Evolutionary conservation across 2,329 filamentous ascomycete genomes (phyloP), one percentile per base, ranked within the genome.

Genomic region (Curvularia sp.): DNA sequence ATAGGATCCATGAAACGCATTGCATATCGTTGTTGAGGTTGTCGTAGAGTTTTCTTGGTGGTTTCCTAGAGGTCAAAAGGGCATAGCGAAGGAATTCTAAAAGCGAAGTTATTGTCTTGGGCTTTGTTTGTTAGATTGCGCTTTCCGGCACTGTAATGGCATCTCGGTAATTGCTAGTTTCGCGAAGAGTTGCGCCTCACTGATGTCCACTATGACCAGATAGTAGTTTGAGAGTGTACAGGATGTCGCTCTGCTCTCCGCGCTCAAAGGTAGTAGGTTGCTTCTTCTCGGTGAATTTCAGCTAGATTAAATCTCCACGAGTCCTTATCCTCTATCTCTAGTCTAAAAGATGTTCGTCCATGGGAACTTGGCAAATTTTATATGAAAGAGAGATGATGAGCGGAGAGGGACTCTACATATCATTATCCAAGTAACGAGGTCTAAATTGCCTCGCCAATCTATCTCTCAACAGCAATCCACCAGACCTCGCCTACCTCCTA

Each of bases 61-160:
- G 31, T 52, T 38, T 52, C 30, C 57, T 52, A 59, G 48, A 38
- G 28, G 53, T 47, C 30, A 22, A 22, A 4, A n/a, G n/a, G 33
- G 53, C 46, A 28, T 28, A 42, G 49, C 12, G 41, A 22, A 24
- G 22, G 20, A 41, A 49, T 31, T 20, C 7, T 4, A 49, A 38
- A 57, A 43, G 35, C 3, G 18, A 54, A 31, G 35, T 4, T 43
- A 28, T 20, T 46, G 15, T 33, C 4, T 13, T 24, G 5, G 0
- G 22, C 18, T 22, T 9, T 9, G 9, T 4, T 31, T 12, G 5
- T 3, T 30, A 38, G 18, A 31, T 22, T 8, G 7, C 2, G 44
- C 22, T 33, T 9, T 44, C 8, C 42, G 24, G 13, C n/a, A 28
- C n/a, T 24, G 22, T 4, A 15, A 44, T 44, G 24, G 10, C 7